phyloP scores from a whole-genome alignment of 1,139 yeast genomes.

The Yamadazyma buinensis region DNA sequence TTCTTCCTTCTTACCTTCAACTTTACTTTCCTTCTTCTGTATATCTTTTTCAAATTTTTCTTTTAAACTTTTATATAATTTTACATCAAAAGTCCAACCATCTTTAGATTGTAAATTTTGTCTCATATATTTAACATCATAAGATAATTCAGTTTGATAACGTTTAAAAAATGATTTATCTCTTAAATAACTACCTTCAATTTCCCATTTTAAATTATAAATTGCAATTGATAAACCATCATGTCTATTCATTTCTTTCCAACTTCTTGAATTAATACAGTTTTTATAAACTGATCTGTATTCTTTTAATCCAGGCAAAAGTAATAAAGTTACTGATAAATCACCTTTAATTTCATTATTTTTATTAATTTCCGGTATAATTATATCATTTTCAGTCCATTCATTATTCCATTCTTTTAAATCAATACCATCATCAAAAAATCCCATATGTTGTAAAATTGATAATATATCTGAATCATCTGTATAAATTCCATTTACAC shows the following conservation, averaged over 20 bases:
- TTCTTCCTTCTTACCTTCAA: too few species aligned
- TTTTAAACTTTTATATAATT: slow-evolving; percentile 25
- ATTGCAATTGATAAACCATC: slow-evolving; percentile 68
- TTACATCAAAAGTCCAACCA: slow-evolving; percentile 34
- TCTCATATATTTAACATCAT: slow-evolving; percentile 21
- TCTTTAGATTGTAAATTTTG: slow-evolving; percentile 13
- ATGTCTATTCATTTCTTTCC: slow-evolving; percentile 54
- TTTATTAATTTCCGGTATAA: slow-evolving; percentile 19
- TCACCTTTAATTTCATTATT: slow-evolving; percentile 43
- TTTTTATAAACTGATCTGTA: slow-evolving; percentile 65
- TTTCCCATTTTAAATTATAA: slow-evolving; percentile 52
- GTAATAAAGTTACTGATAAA: slow-evolving; percentile 62
- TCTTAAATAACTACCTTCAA: slow-evolving; percentile 26
- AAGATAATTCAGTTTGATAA: slow-evolving; percentile 24
- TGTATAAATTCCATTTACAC: slow-evolving; percentile 71
- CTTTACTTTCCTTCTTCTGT: too few species aligned
- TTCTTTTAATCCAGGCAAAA: slow-evolving; percentile 62
- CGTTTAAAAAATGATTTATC: slow-evolving; percentile 29
- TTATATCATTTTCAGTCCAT: slow-evolving; percentile 27
- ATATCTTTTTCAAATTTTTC: slow-evolving; percentile 19
- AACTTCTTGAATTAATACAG: slow-evolving; percentile 70
- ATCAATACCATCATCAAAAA: slow-evolving; percentile 34
- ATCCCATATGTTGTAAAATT: slow-evolving; percentile 71
- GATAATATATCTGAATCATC: slow-evolving; percentile 87
- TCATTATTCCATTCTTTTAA: slow-evolving; percentile 33